phyloP scores from a whole-genome alignment of 2,329 filamentous ascomycete genomes.

The Xylaria sp. region DNA sequence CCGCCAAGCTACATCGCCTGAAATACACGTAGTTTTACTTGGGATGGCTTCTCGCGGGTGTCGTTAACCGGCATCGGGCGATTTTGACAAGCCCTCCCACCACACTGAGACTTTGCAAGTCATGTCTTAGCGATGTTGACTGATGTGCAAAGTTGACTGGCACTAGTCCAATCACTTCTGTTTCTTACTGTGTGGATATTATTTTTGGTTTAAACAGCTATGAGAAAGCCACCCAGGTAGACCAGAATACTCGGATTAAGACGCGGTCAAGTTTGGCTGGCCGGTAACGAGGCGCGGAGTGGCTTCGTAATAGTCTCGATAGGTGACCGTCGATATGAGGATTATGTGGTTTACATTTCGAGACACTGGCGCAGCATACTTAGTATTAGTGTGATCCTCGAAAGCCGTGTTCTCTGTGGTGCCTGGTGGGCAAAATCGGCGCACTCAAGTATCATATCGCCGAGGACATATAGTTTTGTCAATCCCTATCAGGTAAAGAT shows the following conservation, averaged over 20 bases:
- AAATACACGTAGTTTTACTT: not conserved
- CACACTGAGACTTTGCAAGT: not conserved
- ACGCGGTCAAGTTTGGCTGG: not conserved
- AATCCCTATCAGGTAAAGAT: not conserved
- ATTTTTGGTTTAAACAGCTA: not conserved
- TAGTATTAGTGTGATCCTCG: too few relatives aligned
- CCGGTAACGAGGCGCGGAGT: not conserved
- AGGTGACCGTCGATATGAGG: too few relatives aligned
- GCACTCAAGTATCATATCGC: not conserved
- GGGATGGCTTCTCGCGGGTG: not conserved
- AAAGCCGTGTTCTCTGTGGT: too few relatives aligned
- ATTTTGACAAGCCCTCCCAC: not conserved
- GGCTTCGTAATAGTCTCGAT: too few relatives aligned
- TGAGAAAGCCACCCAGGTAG: not conserved
- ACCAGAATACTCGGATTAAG: not conserved
- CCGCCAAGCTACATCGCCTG: not conserved
- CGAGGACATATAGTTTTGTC: not conserved
- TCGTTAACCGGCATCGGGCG: conserved; percentile 6
- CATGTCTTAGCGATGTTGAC: not conserved
- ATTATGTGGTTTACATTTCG: too few relatives aligned
- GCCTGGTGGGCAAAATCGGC: not conserved
- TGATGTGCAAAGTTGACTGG: not conserved
- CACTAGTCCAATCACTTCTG: not conserved
- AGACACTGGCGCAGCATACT: not conserved
- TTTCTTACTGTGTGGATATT: not conserved